These are phyloP conservation scores for Phoma sp. DNA, from an alignment of 2,329 filamentous ascomycete species.

Conservation along the genomic window DNA sequence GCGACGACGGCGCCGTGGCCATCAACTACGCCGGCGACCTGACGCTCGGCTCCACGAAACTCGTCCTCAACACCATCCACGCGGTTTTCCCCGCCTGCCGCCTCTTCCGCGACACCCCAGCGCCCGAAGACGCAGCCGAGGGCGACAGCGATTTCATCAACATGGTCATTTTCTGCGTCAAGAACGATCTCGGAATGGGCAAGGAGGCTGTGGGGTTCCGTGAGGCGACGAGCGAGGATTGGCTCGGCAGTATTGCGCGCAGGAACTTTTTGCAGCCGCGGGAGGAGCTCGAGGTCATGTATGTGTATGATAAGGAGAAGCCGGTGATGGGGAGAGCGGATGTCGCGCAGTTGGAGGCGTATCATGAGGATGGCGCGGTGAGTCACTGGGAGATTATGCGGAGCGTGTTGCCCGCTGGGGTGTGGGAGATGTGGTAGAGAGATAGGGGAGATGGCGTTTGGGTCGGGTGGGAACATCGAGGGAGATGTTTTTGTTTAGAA, in stretches of 20 bases:
- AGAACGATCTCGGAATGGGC: slow-evolving; percentile 52
- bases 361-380: slow-evolving; percentile 76
- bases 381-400: slow-evolving; percentile 95
- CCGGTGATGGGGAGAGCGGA: slow-evolving; percentile 67
- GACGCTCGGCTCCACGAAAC: slow-evolving; percentile 72
- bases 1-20: slow-evolving; percentile 80
- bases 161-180: slow-evolving; percentile 93
- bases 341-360: slow-evolving; percentile 69
- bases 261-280: slow-evolving; percentile 73
- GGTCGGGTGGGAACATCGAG: too few species aligned
- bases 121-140: slow-evolving; percentile 50
- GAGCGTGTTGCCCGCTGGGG: slow-evolving; percentile 72
- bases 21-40: slow-evolving; percentile 98
- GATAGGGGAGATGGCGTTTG: too few species aligned
- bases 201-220: slow-evolving; percentile 68
- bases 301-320: slow-evolving; percentile 48
- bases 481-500: too few species aligned
- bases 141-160: slow-evolving; percentile 78
- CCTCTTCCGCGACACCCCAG: slow-evolving; percentile 80
- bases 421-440: slow-evolving; percentile 85
- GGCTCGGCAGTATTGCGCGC: slow-evolving; percentile 73
- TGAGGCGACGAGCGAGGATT: slow-evolving; percentile 67
- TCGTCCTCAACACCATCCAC: slow-evolving; percentile 82
- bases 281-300: slow-evolving; percentile 67
- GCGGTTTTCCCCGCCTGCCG: slow-evolving; percentile 87